Conservation (phyloP, 345 rosid species). For the Passiflora organensis region DNA sequence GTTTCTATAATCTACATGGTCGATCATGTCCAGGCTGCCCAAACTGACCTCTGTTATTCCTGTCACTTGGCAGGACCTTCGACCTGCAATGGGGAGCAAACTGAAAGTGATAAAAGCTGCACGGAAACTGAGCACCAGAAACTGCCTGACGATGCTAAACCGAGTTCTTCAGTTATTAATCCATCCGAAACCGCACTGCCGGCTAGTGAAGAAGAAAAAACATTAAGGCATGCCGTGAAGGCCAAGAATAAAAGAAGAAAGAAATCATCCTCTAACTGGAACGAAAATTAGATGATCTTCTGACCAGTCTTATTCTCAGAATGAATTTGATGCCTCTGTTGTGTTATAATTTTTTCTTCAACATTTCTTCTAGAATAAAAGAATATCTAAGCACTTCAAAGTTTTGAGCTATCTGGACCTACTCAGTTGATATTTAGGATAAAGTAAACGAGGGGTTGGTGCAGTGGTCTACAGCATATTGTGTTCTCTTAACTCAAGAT, state of each 20-base stretch:
- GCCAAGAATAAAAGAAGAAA: slow-evolving; percentile 67
- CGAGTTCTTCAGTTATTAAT: slow-evolving; percentile 13
- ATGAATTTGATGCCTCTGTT: no score
- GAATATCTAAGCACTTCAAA: no score
- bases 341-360: no score
- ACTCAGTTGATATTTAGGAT: no score
- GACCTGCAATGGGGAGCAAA: slow-evolving; percentile 13
- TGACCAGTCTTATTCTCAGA: no score
- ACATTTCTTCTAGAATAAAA: no score
- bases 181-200: slow-evolving; percentile 21
- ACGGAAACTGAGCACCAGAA: slow-evolving; percentile 19
- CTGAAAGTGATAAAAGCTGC: slow-evolving; percentile 12
- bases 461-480: no score
- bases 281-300: slow-evolving; percentile 27
- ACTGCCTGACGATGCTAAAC: slow-evolving; percentile 19
- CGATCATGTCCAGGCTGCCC: background rate
- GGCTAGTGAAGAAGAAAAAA: slow-evolving; percentile 38
- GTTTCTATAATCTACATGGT: background rate
- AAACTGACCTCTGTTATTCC: background rate
- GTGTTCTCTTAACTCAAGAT: no score
- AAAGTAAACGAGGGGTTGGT: no score
- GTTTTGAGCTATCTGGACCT: no score
- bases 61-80: slow-evolving; percentile 26
- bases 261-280: slow-evolving; percentile 27
- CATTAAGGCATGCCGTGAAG: slow-evolving; percentile 77